Evolutionary conservation across 768 basidiomycete genomes (phyloP).

Genomic region (Lactifluus volemus): DNA sequence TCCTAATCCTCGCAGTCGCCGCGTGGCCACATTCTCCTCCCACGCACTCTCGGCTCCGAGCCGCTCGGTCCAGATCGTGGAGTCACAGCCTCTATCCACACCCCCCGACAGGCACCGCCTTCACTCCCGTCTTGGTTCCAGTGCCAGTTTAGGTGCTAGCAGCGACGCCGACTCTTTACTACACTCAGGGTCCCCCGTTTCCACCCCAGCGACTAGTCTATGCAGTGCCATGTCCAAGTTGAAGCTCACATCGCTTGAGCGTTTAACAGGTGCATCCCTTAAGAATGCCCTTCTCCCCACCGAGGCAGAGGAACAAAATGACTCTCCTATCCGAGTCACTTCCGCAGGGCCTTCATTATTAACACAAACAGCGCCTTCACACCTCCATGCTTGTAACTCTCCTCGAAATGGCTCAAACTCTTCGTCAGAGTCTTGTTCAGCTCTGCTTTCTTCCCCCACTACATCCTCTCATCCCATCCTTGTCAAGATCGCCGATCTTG

Average conservation of each 20-base stretch:
- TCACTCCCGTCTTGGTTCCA: constrained; percentile 20
- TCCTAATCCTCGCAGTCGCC: constrained; percentile 49
- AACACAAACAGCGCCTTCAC: constrained; percentile 25
- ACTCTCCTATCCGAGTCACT: constrained; percentile 11
- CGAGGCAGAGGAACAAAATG: constrained; percentile 4
- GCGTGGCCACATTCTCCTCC: constrained; percentile 53
- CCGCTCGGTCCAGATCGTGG: constrained; percentile 71
- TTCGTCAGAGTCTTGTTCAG: neutral
- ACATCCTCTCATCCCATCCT: constrained; percentile 40
- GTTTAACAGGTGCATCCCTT: neutral
- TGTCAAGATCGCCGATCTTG: constrained; percentile 91
- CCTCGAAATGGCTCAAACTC: neutral
- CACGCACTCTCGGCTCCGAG: constrained; percentile 38
- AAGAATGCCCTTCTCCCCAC: neutral
- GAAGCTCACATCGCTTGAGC: constrained; percentile 16
- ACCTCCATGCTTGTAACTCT: neutral
- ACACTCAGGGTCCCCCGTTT: constrained; percentile 17
- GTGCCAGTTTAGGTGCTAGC: constrained; percentile 26
- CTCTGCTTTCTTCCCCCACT: neutral
- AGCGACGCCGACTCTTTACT: constrained; percentile 17
- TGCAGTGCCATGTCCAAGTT: constrained; percentile 24
- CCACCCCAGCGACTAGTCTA: constrained; percentile 26
- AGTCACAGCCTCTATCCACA: constrained; percentile 71
- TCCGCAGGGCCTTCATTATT: constrained; percentile 29
- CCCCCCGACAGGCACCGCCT: constrained; percentile 23